Conservation (phyloP, 2,329 filamentous ascomycete genomes). For the Xylariaceae sp. region DNA sequence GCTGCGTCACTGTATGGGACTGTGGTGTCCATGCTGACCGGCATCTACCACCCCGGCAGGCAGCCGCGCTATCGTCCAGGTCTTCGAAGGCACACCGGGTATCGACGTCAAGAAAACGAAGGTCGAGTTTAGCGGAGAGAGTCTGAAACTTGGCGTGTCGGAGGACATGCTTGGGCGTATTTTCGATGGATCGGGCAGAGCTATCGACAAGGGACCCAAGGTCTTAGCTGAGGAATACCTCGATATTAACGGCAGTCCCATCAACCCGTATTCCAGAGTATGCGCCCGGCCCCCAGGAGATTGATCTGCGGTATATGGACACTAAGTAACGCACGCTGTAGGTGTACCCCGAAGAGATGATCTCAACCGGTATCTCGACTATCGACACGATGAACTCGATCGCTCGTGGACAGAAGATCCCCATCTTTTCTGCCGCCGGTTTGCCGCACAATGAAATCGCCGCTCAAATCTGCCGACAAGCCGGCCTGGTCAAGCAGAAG, state of each 20-base stretch:
- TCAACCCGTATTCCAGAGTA: slow-evolving; percentile 97
- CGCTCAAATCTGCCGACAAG: slow-evolving; percentile 96
- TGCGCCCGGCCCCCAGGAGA: slow-evolving; percentile 29
- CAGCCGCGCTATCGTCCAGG: slow-evolving; percentile 91
- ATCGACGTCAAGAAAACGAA: slow-evolving; percentile 99
- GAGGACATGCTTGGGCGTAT: slow-evolving; percentile 99
- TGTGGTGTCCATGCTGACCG: slow-evolving; percentile 21
- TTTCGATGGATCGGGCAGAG: slow-evolving; percentile 95
- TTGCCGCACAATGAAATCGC: slow-evolving; percentile 99
- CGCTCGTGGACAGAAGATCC: slow-evolving; percentile 98
- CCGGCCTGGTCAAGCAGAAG: slow-evolving; percentile 77
- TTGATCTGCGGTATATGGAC: slow-evolving; percentile 16
- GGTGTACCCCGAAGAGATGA: slow-evolving; percentile 99
- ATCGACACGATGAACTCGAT: slow-evolving; percentile 99
- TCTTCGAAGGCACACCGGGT: slow-evolving; percentile 94
- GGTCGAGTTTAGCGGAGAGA: slow-evolving; percentile 96
- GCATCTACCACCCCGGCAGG: slow-evolving; percentile 48
- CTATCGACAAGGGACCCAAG: slow-evolving; percentile 98
- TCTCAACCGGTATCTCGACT: slow-evolving; percentile 97
- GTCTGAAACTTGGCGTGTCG: slow-evolving; percentile 95
- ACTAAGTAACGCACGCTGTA: slow-evolving; percentile 35
- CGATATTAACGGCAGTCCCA: slow-evolving; percentile 97
- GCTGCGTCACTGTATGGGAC: not conserved
- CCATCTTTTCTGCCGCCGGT: slow-evolving; percentile 97
- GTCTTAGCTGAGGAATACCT: slow-evolving; percentile 96